Percentiles rank a stretch among this genome's conserved stretches.
These are phyloP conservation scores for Pugionium cornutum DNA, from an alignment of 345 rosid species.

Conservation along the genomic window DNA sequence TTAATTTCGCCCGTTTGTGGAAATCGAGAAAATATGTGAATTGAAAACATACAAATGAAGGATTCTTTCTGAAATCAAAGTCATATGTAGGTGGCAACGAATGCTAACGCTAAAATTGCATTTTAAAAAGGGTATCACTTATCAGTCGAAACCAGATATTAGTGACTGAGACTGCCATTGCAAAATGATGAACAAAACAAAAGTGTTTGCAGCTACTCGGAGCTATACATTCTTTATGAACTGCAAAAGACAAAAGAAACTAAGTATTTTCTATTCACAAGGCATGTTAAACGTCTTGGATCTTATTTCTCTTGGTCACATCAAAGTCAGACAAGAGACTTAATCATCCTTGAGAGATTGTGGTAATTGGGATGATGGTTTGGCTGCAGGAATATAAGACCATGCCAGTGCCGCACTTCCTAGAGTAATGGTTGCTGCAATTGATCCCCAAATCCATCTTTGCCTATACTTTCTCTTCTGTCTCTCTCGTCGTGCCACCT, in stretches of 20 bases:
- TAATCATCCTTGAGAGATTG: slow-evolving; percentile 33
- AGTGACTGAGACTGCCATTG: slow-evolving; percentile 22
- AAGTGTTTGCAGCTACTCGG: slow-evolving; percentile 30
- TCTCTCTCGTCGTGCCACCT: slow-evolving; percentile 58
- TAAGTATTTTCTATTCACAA: slow-evolving; percentile 46
- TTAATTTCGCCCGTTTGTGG: too few relatives aligned
- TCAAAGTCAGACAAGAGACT: slow-evolving; percentile 26
- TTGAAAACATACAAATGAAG: too few relatives aligned
- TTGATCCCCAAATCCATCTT: slow-evolving; percentile 80
- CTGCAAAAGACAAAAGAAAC: slow-evolving; percentile 24
- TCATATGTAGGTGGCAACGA: slow-evolving; percentile 18
- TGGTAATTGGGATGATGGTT: slow-evolving; percentile 46
- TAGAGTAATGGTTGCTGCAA: slow-evolving; percentile 61
- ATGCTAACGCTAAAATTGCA: neutral
- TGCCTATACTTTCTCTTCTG: slow-evolving; percentile 62
- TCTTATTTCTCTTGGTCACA: slow-evolving; percentile 39
- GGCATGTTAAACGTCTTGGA: slow-evolving; percentile 37
- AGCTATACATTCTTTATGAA: slow-evolving; percentile 39
- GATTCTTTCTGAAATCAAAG: neutral
- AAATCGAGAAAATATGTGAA: too few relatives aligned
- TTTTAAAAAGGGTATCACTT: slow-evolving; percentile 10
- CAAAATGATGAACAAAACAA: slow-evolving; percentile 23
- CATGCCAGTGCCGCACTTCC: slow-evolving; percentile 75
- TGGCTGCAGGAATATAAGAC: slow-evolving; percentile 60
- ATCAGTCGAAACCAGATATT: slow-evolving; percentile 19